Evolutionary conservation across 192 early-diverging fungal genomes (phyloP).

Genomic region (Spizellomyces punctatus): DNA sequence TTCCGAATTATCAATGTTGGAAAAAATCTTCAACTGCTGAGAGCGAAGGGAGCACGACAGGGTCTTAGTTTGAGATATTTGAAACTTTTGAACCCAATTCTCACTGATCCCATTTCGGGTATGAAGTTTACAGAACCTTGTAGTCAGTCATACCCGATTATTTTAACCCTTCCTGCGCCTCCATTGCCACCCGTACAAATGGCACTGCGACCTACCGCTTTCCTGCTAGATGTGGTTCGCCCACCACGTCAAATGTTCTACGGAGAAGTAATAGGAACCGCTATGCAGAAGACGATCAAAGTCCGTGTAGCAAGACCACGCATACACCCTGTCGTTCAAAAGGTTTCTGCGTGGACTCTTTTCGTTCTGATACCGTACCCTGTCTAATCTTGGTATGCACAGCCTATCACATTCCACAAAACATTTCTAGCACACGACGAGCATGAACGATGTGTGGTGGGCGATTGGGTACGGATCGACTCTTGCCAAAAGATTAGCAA

Average conservation of each 20-base stretch:
- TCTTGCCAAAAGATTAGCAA: slow-evolving; percentile 85
- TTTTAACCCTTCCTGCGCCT: neutral
- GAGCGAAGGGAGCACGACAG: too few species aligned
- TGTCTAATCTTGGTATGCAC: slow-evolving; percentile 15
- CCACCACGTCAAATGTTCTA: slow-evolving; percentile 37
- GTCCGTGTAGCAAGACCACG: slow-evolving; percentile 78
- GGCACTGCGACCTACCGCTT: neutral
- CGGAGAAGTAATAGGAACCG: slow-evolving; percentile 85
- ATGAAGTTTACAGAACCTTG: too few species aligned
- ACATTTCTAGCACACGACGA: slow-evolving; percentile 91
- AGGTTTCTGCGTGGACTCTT: slow-evolving; percentile 57
- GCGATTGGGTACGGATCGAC: slow-evolving; percentile 92
- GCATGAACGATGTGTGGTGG: slow-evolving; percentile 75
- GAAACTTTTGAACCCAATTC: too few species aligned
- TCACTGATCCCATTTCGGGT: neutral
- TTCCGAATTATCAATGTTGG: slow-evolving; percentile 4
- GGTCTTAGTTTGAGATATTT: too few species aligned
- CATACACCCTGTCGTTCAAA: slow-evolving; percentile 81
- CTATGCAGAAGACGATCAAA: slow-evolving; percentile 89
- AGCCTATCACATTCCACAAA: slow-evolving; percentile 81
- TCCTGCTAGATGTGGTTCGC: neutral
- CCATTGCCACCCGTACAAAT: neutral
- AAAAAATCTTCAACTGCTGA: neutral
- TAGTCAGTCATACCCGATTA: neutral
- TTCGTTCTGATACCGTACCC: neutral